Evolutionary conservation across 306 rosid species (phyloP).

Genomic region (Fragaria iinumae): DNA sequence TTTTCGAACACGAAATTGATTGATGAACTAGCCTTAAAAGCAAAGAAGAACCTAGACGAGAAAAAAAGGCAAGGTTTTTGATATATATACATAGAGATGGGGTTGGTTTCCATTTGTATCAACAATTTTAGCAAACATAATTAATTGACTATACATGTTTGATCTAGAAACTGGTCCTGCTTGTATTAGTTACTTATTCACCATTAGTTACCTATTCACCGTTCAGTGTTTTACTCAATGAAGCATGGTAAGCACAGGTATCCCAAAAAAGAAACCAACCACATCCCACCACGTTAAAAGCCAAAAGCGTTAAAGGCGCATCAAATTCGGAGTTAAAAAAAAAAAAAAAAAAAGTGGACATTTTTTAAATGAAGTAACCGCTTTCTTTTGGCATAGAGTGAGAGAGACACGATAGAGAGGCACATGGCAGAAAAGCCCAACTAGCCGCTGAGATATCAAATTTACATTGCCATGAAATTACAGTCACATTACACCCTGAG

Average conservation of each 20-base stretch:
- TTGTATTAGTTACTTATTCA: no score
- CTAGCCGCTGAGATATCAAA: constrained; percentile 31
- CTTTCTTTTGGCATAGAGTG: neutral
- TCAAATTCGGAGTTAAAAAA: neutral
- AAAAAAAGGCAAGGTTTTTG: no score
- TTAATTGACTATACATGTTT: no score
- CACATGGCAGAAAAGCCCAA: constrained; percentile 21
- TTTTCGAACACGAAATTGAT: no score
- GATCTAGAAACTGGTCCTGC: no score
- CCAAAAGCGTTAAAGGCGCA: neutral
- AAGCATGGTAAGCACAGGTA: neutral
- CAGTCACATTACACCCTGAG: constrained; percentile 18
- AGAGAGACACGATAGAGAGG: constrained; percentile 16
- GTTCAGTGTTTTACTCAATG: neutral
- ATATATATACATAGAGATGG: no score
- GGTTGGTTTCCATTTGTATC: no score
- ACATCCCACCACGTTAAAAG: constrained; percentile 1
- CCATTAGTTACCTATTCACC: no score
- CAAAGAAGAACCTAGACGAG: no score
- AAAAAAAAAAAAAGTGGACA: neutral
- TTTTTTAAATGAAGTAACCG: neutral
- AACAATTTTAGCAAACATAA: no score
- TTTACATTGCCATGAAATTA: constrained; percentile 35
- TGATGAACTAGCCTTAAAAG: no score
- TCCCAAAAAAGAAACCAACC: constrained; percentile 4